phyloP scores from a whole-genome alignment of 208 protist species.

The Tritrichomonas foetus region DNA sequence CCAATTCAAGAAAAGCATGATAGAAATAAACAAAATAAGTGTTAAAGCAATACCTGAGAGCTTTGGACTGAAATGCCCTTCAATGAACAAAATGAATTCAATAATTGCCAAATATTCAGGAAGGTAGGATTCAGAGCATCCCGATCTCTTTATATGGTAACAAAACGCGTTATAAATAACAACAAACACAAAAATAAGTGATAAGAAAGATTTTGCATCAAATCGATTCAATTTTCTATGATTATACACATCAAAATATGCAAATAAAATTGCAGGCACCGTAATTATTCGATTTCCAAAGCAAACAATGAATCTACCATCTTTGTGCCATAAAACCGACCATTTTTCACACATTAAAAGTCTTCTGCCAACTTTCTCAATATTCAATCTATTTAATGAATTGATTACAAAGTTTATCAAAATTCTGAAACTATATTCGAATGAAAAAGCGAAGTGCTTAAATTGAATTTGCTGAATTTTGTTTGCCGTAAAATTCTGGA shows the following conservation, averaged over 20 bases:
- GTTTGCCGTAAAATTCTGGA: neutral
- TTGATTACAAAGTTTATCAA: neutral
- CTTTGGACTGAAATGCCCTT: neutral
- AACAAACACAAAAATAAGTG: neutral
- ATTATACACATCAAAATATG: neutral
- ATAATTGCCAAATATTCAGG: neutral
- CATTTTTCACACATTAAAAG: neutral
- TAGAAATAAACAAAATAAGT: neutral
- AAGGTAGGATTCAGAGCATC: neutral
- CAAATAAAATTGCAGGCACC: neutral
- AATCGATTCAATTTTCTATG: neutral
- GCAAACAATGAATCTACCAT: neutral
- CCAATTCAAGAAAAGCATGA: neutral
- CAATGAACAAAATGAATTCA: neutral
- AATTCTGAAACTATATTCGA: neutral
- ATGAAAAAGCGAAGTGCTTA: neutral
- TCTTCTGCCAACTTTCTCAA: neutral
- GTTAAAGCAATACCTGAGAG: neutral
- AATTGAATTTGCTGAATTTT: neutral
- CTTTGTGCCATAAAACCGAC: neutral
- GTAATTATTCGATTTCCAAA: neutral
- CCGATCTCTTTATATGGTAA: neutral
- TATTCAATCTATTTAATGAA: neutral
- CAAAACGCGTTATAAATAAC: neutral
- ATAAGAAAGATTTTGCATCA: neutral